Percentiles rank a stretch among this genome's conserved stretches.
Conservation (phyloP, 2,329 filamentous ascomycete species). For the Nemania serpens region DNA sequence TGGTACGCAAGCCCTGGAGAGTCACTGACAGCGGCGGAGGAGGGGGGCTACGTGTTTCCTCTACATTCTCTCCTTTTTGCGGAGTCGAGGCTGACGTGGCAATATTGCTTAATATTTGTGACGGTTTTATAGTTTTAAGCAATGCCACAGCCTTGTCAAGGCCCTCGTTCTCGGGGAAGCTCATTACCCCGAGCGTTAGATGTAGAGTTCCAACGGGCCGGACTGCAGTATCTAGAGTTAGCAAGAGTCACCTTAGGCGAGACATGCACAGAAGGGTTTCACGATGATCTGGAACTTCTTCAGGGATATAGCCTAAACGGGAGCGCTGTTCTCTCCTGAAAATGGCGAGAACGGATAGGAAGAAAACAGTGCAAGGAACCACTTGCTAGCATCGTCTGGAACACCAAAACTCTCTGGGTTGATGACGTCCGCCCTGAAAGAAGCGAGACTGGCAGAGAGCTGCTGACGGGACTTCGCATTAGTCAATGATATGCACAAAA, state of each 20-base stretch:
- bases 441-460: conserved; percentile 63
- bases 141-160: conserved; percentile 49
- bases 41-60: neutral
- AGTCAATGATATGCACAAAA: conserved; percentile 75
- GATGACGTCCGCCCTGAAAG: conserved; percentile 65
- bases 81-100: neutral
- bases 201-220: conserved; percentile 81
- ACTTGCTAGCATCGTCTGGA: conserved; percentile 60
- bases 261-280: neutral
- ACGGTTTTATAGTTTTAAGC: conserved; percentile 46
- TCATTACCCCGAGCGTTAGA: conserved; percentile 86
- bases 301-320: neutral
- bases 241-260: neutral
- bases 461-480: conserved; percentile 64
- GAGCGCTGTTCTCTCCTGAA: neutral
- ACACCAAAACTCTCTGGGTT: conserved; percentile 53
- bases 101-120: conserved; percentile 45
- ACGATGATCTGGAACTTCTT: neutral
- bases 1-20: conserved; percentile 61
- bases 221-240: conserved; percentile 43
- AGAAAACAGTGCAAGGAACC: neutral
- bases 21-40: conserved; percentile 48
- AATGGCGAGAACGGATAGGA: neutral
- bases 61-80: conserved; percentile 13
- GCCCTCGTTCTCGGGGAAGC: conserved; percentile 57